Evolutionary conservation across 352 stramenopile species (phyloP), one percentile per base, ranked within the genome.

Genomic region (Phytophthora agathidicida): DNA sequence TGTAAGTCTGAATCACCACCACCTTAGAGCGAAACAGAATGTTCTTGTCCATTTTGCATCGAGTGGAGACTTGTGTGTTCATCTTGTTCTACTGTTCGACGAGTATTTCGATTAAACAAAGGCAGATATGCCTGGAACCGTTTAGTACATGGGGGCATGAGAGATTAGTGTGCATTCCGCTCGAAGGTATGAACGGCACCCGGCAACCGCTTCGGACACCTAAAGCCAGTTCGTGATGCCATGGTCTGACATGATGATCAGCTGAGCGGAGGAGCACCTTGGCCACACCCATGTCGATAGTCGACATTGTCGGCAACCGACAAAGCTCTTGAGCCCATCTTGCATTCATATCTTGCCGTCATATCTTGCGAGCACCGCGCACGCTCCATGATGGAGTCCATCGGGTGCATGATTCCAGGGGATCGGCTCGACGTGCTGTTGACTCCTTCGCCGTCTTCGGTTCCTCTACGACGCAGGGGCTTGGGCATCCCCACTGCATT

Each of bases 1-100:
- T 65, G 51, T 63, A 52, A 37, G 26, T 65, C 27, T n/a, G 35
- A 44, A 59, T 19, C 30, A 49, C 33, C 19, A 23, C 7, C 24
- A 10, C 23, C 20, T 38, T 71, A 66, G 61, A 66, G 33, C 45
- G 22, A 60, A 68, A 60, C 8, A 24, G 44, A 70, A 56, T 43
- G 47, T 22, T 20, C 19, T 47, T n/a, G 48, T 38, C 13, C 30
- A 44, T 64, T 64, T 68, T 66, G 49, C 22, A 35, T 66, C 28
- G 39, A 44, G 23, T 42, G 10, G 24, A 32, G 26, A 30, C 39
- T 16, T 38, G 8, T 35, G 2, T 22, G 9, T n/a, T 30, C 20
- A 13, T 13, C 9, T 0, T 19, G 26, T 36, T n/a, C n/a, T n/a
- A n/a, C n/a, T n/a, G n/a, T n/a, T n/a, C n/a, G n/a, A n/a, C n/a